Evolutionary conservation across 2,329 filamentous ascomycete genomes (phyloP).

Genomic region (Penicillium sclerotiorum): DNA sequence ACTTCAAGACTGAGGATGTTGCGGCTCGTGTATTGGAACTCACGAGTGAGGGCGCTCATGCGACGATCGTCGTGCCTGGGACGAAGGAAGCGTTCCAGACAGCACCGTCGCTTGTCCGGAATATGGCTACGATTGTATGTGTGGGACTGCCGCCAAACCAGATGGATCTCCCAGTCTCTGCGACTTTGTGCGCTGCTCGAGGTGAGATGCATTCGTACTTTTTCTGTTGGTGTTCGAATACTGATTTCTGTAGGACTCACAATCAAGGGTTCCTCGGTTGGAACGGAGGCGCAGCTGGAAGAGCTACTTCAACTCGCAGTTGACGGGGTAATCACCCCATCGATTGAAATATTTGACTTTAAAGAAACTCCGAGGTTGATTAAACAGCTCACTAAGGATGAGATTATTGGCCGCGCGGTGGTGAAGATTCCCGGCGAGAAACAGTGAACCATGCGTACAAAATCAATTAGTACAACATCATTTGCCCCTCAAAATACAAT

Average conservation of each 20-base stretch:
- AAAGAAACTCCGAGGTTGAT: constrained; percentile 19
- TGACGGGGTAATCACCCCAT: constrained; percentile 18
- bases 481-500: constrained; percentile 10
- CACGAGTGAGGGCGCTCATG: constrained; percentile 25
- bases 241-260: constrained; percentile 16
- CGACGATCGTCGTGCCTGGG: constrained; percentile 24
- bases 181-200: constrained; percentile 28
- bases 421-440: constrained; percentile 13
- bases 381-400: constrained; percentile 15
- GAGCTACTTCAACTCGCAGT: constrained; percentile 21
- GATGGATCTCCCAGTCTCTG: constrained; percentile 25
- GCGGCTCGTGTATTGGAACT: constrained; percentile 19
- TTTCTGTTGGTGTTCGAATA: neutral
- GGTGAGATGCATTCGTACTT: constrained; percentile 11
- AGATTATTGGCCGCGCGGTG: constrained; percentile 24
- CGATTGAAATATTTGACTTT: constrained; percentile 22
- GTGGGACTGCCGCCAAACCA: constrained; percentile 27
- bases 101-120: constrained; percentile 22
- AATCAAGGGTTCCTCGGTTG: constrained; percentile 27
- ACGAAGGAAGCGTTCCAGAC: constrained; percentile 22
- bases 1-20: constrained; percentile 26
- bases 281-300: constrained; percentile 23
- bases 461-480: constrained; percentile 23
- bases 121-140: constrained; percentile 24
- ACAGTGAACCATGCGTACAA: too few relatives aligned